Evolutionary conservation across 306 rosid species (phyloP).

Genomic region (Gleditsia sinensis): DNA sequence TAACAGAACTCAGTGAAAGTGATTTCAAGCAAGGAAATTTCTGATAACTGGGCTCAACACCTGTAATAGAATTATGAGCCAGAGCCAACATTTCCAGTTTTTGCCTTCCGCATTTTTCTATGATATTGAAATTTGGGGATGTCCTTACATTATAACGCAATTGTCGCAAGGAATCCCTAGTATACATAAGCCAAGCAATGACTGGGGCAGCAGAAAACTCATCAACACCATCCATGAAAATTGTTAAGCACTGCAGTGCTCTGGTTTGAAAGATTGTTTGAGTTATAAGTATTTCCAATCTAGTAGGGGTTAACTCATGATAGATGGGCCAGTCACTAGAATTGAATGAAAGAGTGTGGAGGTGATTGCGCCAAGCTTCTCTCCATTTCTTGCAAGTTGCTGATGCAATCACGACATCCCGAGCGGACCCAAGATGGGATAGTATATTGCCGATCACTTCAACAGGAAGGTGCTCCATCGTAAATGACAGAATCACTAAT

Average conservation of each 20-base stretch:
- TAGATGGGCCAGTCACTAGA: conserved; percentile 55
- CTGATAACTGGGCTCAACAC: conserved; percentile 67
- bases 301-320: conserved; percentile 43
- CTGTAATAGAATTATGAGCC: conserved; percentile 55
- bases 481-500: conserved; percentile 22
- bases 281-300: conserved; percentile 61
- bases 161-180: conserved; percentile 59
- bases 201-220: conserved; percentile 67
- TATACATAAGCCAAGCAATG: conserved; percentile 85
- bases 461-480: conserved; percentile 67
- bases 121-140: conserved; percentile 61
- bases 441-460: conserved; percentile 70
- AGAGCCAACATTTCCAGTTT: conserved; percentile 45
- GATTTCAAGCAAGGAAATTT: conserved; percentile 70
- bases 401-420: conserved; percentile 62
- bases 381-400: conserved; percentile 67
- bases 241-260: conserved; percentile 54
- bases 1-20: conserved; percentile 53
- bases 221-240: conserved; percentile 63
- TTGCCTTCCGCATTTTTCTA: conserved; percentile 62
- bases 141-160: conserved; percentile 60
- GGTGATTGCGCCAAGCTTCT: conserved; percentile 60
- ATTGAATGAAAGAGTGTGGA: conserved; percentile 62
- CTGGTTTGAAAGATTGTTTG: conserved; percentile 73
- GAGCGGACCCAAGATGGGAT: conserved; percentile 58